Evolutionary conservation across 179 eudicot species (phyloP).

Genomic region (Camellia oleifera): DNA sequence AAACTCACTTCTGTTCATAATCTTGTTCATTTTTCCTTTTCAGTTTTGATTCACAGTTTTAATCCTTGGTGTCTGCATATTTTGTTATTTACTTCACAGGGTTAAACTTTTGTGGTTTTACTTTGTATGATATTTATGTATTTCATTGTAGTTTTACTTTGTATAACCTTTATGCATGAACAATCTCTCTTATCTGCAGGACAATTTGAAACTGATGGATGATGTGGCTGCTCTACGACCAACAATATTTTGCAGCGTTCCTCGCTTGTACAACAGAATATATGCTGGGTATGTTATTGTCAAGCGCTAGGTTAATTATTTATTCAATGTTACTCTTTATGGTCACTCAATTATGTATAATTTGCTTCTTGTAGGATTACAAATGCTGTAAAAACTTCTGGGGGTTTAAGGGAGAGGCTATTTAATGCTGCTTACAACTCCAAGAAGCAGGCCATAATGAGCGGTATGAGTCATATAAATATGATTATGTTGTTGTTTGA

Average conservation of each 20-base stretch:
- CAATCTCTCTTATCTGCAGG: constrained; percentile 45
- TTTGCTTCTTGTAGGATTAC: constrained; percentile 43
- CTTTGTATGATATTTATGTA: neutral
- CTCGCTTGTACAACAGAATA: constrained; percentile 93
- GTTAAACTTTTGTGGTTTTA: constrained; percentile 4
- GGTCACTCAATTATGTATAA: constrained; percentile 12
- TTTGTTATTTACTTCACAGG: neutral
- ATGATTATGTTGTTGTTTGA: neutral
- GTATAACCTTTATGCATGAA: neutral
- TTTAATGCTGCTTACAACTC: constrained; percentile 89
- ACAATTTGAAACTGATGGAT: constrained; percentile 91
- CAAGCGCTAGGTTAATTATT: neutral
- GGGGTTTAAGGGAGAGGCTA: constrained; percentile 68
- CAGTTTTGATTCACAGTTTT: neutral
- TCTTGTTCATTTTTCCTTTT: neutral
- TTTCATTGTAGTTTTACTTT: constrained; percentile 5
- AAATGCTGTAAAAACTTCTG: constrained; percentile 88
- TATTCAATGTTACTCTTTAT: constrained; percentile 7
- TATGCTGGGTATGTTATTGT: constrained; percentile 71
- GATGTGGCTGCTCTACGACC: constrained; percentile 81
- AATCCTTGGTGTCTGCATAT: neutral
- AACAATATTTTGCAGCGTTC: constrained; percentile 91
- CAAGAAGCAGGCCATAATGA: constrained; percentile 86
- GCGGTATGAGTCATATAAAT: constrained; percentile 40
- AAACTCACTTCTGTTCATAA: neutral